A percentile compares a stretch with the other conserved stretches of the same genome.
These are phyloP conservation scores for Pichia sp. DNA, from an alignment of 1,139 yeast species.

Conservation along the genomic window DNA sequence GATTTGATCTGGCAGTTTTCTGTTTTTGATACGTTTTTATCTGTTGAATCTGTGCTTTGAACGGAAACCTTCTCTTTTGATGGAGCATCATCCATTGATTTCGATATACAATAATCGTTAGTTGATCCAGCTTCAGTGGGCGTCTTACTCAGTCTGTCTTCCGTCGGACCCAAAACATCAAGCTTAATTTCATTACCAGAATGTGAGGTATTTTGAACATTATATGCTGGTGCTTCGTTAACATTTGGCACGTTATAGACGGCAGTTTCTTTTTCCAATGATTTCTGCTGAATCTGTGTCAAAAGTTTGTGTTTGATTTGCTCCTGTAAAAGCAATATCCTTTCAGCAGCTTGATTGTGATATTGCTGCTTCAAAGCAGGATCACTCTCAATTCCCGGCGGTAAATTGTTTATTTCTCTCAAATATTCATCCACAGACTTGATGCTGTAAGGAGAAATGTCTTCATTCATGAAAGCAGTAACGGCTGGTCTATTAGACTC, in stretches of 20 bases:
- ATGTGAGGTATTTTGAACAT: no score
- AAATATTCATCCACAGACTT: background rate
- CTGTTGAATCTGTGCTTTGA: background rate
- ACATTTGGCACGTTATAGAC: no score
- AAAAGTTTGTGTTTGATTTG: background rate
- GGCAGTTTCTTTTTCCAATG: no score
- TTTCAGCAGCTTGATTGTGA: conserved; percentile 1
- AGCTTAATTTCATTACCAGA: no score
- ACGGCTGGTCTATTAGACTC: background rate
- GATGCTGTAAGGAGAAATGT: background rate
- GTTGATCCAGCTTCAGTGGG: no score
- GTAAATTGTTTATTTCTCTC: background rate
- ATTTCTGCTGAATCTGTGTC: background rate
- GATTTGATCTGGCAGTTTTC: background rate
- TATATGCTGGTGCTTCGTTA: no score
- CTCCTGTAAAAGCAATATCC: background rate
- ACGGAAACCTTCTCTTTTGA: no score
- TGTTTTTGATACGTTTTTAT: background rate
- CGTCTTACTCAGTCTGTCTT: no score
- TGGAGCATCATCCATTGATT: no score
- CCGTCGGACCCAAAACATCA: no score
- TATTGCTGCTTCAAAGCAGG: background rate
- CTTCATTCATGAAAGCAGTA: background rate
- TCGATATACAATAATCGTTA: no score
- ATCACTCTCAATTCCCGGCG: background rate